A percentile compares a stretch with the other conserved stretches of the same genome.
Evolutionary conservation across 139 green algal genomes (phyloP).

Genomic region (Chlamydomonas applanata): DNA sequence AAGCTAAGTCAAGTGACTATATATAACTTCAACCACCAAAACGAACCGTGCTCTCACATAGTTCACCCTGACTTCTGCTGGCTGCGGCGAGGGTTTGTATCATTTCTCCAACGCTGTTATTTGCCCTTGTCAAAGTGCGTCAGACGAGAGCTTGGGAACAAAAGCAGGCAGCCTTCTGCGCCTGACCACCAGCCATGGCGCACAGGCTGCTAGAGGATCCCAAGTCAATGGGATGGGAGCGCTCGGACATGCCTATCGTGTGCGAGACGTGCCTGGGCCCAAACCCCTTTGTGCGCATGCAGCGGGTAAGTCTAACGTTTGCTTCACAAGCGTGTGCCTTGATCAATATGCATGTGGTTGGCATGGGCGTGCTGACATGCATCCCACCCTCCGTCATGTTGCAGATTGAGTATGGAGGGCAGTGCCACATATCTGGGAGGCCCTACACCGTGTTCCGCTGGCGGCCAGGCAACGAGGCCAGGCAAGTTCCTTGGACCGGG

Average conservation of each 20-base stretch:
- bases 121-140: too few species aligned
- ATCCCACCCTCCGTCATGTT: not conserved
- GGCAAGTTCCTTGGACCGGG: too few species aligned
- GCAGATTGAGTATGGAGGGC: conserved; percentile 84
- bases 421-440: conserved; percentile 88
- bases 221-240: conserved; percentile 89
- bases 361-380: not conserved
- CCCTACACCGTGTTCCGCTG: conserved; percentile 93
- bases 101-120: too few species aligned
- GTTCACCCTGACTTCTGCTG: too few species aligned
- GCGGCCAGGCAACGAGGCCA: conserved; percentile 81
- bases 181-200: conserved; percentile 49
- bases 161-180: too few species aligned
- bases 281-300: conserved; percentile 98
- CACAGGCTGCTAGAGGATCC: conserved; percentile 74
- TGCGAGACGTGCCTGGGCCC: conserved; percentile 96
- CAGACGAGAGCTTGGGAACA: too few species aligned
- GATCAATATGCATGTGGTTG: too few species aligned
- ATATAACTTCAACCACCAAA: too few species aligned
- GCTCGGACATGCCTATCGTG: conserved; percentile 94
- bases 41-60: too few species aligned
- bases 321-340: too few species aligned
- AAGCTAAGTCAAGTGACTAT: too few species aligned
- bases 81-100: too few species aligned
- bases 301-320: conserved; percentile 60